Evolutionary conservation across 345 rosid genomes (phyloP).

Genomic region (Kandelia obovata): DNA sequence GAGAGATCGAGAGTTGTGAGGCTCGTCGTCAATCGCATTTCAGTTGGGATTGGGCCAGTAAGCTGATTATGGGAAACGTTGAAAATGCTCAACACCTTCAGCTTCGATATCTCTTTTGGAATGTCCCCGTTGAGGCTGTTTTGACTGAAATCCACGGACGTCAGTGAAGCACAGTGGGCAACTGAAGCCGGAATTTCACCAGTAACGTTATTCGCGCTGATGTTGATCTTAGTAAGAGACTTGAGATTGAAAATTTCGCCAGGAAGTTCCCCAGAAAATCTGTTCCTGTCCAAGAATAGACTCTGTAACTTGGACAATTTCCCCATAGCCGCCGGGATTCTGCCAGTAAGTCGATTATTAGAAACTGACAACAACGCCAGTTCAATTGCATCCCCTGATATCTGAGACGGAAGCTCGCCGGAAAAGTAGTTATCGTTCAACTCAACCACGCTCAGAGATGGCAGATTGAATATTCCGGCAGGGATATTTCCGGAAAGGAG

Average conservation of each 20-base stretch:
- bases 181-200: conserved; percentile 65
- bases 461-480: conserved; percentile 60
- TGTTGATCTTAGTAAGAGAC: conserved; percentile 41
- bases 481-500: conserved; percentile 62
- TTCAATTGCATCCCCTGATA: conserved; percentile 48
- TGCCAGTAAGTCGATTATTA: conserved; percentile 59
- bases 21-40: conserved; percentile 62
- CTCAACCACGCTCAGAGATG: conserved; percentile 44
- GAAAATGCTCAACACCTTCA: conserved; percentile 53
- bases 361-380: conserved; percentile 44
- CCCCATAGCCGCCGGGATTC: conserved; percentile 62
- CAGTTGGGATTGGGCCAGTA: conserved; percentile 61
- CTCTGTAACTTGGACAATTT: conserved; percentile 41
- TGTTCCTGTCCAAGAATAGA: conserved; percentile 49
- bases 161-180: conserved; percentile 40
- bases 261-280: conserved; percentile 54
- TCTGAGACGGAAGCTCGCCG: conserved; percentile 60
- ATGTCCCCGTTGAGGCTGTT: conserved; percentile 60
- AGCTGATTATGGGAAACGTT: conserved; percentile 67
- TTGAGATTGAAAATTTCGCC: conserved; percentile 46
- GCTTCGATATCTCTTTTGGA: conserved; percentile 45
- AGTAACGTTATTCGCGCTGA: conserved; percentile 51
- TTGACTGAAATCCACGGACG: conserved; percentile 59
- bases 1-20: conserved; percentile 79
- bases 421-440: conserved; percentile 58